Evolutionary conservation across 192 early-diverging fungal genomes (phyloP), one percentile per base, ranked within the genome.

Genomic region (Coemansia sp.): DNA sequence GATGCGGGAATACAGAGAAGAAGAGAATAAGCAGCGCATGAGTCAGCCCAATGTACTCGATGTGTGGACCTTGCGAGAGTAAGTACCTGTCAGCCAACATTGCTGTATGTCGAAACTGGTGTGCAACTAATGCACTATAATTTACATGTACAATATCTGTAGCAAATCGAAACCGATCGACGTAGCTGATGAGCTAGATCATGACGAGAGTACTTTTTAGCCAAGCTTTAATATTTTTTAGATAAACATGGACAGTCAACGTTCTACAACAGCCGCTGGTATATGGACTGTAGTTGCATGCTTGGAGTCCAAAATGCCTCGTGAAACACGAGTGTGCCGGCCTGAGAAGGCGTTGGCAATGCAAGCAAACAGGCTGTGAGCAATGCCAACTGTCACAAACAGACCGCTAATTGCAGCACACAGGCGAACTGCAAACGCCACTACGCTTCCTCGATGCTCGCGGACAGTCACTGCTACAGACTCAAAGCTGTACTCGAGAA

Each of bases 401-500:
- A 87, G 82, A 36, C 93, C 95, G 59, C 93, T 94, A 26, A 92
- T 72, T 15, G 94, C 88, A n/a, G 92, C 92, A 63, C 93, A 94
- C 17, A 94, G 71, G 17, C 93, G 77, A 6, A 90, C 90, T 40
- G 93, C 36, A 53, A 98, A 91, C 57, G 86, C 82, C 12, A 87
- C 42, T 47, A 96, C 84, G 6, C 86, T 81, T 42, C 70, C 69
- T 3, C 85, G 72, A 5, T 68, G 78, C 61, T 93, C 92, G 2
- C 85, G 85, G 17, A 98, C 86, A 11, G 85, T 85, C 5, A 95
- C 87, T 0, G 87, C 87, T 57, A 98, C 89, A 20, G 95, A 88
- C 72, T 98, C 94, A 66, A 98, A 87, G 34, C 90, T 88, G 68
- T 94, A 98, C 66, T 93, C 93, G 52, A 98, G 89, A 62, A 96